phyloP scores from a whole-genome alignment of 2,329 filamentous ascomycete genomes.

The Westerdykella aurantiaca region DNA sequence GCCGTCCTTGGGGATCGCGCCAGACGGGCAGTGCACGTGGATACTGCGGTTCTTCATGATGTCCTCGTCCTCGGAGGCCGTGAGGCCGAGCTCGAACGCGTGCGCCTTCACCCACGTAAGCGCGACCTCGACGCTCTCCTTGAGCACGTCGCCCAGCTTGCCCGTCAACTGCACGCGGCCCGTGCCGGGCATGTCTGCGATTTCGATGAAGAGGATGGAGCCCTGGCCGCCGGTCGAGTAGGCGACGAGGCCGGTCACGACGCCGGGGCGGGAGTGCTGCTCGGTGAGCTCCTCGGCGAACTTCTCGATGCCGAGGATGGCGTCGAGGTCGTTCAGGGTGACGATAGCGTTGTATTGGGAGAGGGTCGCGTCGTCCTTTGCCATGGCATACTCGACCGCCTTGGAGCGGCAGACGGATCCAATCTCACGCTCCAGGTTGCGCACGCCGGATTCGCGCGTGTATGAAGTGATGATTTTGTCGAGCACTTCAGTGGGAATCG shows the following conservation, averaged over 20 bases:
- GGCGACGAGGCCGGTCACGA: slow-evolving; percentile 92
- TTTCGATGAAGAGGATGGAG: slow-evolving; percentile 96
- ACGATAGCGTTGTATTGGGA: slow-evolving; percentile 66
- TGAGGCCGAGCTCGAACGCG: slow-evolving; percentile 82
- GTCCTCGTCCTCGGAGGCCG: slow-evolving; percentile 72
- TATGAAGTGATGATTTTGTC: slow-evolving; percentile 95
- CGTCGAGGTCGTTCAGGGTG: slow-evolving; percentile 74
- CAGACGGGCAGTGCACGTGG: slow-evolving; percentile 92
- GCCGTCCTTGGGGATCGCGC: slow-evolving; percentile 91
- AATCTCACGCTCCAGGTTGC: slow-evolving; percentile 92
- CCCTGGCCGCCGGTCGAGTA: slow-evolving; percentile 91
- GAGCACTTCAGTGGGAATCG: slow-evolving; percentile 74
- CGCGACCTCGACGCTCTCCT: slow-evolving; percentile 94
- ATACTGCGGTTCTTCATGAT: slow-evolving; percentile 94
- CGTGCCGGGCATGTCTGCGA: slow-evolving; percentile 91
- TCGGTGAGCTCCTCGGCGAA: slow-evolving; percentile 96
- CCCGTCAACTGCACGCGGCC: slow-evolving; percentile 92
- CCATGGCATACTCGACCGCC: slow-evolving; percentile 90
- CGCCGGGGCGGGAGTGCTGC: slow-evolving; percentile 71
- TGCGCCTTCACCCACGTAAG: slow-evolving; percentile 96
- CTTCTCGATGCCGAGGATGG: slow-evolving; percentile 85
- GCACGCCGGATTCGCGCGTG: slow-evolving; percentile 91
- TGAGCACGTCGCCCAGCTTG: slow-evolving; percentile 92
- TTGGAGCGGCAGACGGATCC: slow-evolving; percentile 91
- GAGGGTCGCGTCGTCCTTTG: slow-evolving; percentile 65